Base-by-base conservation (phyloP, 371 early-diverging fungal genomes). In the Mortierella sp. region DNA sequence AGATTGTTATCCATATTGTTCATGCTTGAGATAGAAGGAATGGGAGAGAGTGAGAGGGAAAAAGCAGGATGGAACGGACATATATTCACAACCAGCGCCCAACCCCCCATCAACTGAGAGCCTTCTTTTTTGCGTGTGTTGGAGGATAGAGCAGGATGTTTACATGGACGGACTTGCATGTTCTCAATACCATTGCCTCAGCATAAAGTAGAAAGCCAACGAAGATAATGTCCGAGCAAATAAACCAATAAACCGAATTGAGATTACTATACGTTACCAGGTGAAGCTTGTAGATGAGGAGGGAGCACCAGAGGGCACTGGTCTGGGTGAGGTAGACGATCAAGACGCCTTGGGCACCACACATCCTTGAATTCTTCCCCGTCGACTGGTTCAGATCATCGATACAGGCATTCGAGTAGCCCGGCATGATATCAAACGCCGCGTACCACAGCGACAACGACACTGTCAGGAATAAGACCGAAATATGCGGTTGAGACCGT, bases 401-500 rank as follows among this genome's bases (percentile, higher is more conserved):
- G 43, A 44, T 43, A 44, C 79, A 80, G 5, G 84, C 80, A 34
- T 73, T 86, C 24, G 78, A 75, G 10, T 71, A 66, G 0, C 83
- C 79, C 0, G 80, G 61, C 73, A 82, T 76, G 66, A 87, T 69
- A 63, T 87, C 71, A 70, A 87, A 83, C 22, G 76, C 70, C 22
- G 64, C 75, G 31, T 73, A 77, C 78, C 85, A 87, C n/a, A 86
- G 68, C 24, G 79, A 72, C 14, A 83, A 41, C 24, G 86, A 87
- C 34, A 85, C 68, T 7, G 85, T 79, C 68, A 89, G 77, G 75
- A 87, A 87, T 13, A 89, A 77, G 31, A 89, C 88, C 68, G 87
- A 87, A 80, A 87, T 87, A 47, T 86, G 87, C 8, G 89, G 89
- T 68, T 89, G 89, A 22, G 84, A 71, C 14, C 88, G 71, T 66